These are phyloP conservation scores for Cyclotella cryptica DNA, from an alignment of 108 stramenopile species.

Conservation along the genomic window DNA sequence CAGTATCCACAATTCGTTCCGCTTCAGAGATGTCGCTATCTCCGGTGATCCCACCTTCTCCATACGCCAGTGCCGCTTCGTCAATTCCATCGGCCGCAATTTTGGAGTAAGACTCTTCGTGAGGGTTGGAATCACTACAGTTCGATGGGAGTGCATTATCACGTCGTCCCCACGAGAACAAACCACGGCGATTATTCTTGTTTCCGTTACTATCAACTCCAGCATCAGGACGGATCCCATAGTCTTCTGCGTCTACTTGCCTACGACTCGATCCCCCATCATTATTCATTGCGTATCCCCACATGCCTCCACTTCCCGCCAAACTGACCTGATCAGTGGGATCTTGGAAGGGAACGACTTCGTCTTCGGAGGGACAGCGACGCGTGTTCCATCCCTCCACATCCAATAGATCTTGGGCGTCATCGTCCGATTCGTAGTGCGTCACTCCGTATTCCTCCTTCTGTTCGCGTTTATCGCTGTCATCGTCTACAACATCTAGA, in stretches of 20 bases:
- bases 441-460: too few species aligned
- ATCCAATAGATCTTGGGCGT: conserved; percentile 31
- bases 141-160: background rate
- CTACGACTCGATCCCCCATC: background rate
- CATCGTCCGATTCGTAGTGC: conserved; percentile 9
- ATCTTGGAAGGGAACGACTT: background rate
- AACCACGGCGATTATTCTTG: conserved; percentile 20
- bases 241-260: background rate
- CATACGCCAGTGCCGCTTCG: conserved; percentile 18
- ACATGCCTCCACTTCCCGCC: background rate
- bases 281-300: conserved; percentile 13
- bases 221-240: background rate
- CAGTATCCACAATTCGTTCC: background rate
- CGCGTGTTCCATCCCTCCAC: conserved; percentile 42
- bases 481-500: background rate
- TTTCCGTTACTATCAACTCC: background rate
- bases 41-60: conserved; percentile 22
- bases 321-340: background rate
- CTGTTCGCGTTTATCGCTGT: conserved; percentile 3
- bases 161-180: conserved; percentile 2
- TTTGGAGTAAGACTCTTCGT: background rate
- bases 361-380: background rate
- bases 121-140: background rate
- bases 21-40: background rate
- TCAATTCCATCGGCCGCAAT: conserved; percentile 30